phyloP scores from a whole-genome alignment of 78 protist species.

The Speleostelium caveatum region DNA sequence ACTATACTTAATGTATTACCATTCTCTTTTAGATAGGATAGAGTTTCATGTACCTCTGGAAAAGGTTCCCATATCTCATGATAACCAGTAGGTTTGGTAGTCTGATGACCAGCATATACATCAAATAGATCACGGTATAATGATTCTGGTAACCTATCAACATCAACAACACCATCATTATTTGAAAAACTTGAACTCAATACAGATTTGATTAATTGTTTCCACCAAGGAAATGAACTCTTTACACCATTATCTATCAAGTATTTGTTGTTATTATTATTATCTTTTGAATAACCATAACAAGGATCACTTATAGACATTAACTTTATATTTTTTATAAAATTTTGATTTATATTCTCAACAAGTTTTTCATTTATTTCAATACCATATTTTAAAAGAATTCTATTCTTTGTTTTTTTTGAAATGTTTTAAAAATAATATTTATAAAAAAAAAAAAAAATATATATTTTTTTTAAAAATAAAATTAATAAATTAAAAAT shows the following conservation, averaged over 20 bases:
- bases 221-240: conserved; percentile 41
- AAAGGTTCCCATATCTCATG: conserved; percentile 54
- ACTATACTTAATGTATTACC: conserved; percentile 6
- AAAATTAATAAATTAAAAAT: neutral
- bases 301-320: conserved; percentile 27
- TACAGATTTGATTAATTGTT: conserved; percentile 5
- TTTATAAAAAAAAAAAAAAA: neutral
- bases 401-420: conserved; percentile 1
- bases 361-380: neutral
- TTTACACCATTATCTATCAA: neutral
- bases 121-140: conserved; percentile 2
- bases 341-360: conserved; percentile 21
- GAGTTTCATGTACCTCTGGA: conserved; percentile 33
- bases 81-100: neutral
- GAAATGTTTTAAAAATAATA: neutral
- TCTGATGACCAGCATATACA: neutral
- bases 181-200: neutral
- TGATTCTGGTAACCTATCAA: neutral
- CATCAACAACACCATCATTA: neutral
- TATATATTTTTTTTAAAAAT: too few relatives aligned
- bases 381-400: conserved; percentile 11
- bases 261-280: neutral
- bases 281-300: conserved; percentile 6
- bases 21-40: neutral
- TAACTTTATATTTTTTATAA: conserved; percentile 12